Evolutionary conservation across 352 stramenopile genomes (phyloP).

Genomic region (Globisporangium spiculum): DNA sequence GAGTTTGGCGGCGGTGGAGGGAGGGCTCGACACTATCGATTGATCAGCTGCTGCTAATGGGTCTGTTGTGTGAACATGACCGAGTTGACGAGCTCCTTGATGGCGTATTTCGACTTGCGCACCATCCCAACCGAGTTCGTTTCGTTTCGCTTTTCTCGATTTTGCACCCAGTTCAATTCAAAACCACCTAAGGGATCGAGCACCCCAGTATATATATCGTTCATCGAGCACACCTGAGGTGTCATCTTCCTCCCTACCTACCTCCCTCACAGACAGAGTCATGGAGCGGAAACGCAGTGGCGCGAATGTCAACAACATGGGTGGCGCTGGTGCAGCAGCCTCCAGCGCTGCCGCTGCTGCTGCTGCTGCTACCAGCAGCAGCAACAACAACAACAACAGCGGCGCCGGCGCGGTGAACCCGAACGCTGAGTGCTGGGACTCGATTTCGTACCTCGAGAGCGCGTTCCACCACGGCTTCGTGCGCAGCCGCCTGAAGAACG

Average conservation of each 20-base stretch:
- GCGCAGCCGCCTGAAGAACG: conserved; percentile 55
- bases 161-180: too few species aligned
- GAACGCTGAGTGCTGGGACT: conserved; percentile 69
- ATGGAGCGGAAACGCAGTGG: conserved; percentile 7
- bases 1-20: too few species aligned
- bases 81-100: background rate
- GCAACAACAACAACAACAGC: background rate
- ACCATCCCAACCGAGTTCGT: background rate
- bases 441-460: conserved; percentile 77
- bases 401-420: conserved; percentile 13
- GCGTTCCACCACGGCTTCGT: conserved; percentile 84
- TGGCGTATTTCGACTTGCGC: background rate
- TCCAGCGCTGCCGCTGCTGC: background rate
- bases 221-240: too few species aligned
- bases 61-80: background rate
- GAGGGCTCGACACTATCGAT: background rate
- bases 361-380: background rate
- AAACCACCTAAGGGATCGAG: too few species aligned
- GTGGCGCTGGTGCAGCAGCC: conserved; percentile 21
- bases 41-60: background rate
- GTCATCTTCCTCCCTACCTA: background rate
- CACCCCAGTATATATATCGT: too few species aligned
- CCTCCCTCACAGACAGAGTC: background rate
- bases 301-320: background rate
- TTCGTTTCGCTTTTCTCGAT: background rate